A percentile compares a stretch with the other conserved stretches of the same genome.
These are phyloP conservation scores for Ogataea polymorpha DNA, from an alignment of 805 yeast genomes.

Conservation along the genomic window DNA sequence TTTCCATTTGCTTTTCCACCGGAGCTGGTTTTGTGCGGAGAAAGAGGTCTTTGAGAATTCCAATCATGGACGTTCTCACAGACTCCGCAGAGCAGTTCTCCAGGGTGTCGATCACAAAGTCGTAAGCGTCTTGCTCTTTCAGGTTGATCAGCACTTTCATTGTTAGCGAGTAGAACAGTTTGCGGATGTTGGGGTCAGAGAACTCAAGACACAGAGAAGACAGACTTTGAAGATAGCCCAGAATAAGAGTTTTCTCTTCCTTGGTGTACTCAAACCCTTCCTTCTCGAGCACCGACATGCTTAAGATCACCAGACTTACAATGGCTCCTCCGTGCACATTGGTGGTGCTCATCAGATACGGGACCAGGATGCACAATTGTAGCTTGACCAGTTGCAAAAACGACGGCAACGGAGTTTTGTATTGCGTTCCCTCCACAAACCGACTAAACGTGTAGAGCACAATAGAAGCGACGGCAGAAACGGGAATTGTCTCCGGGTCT, in stretches of 20 bases:
- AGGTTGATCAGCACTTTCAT: slow-evolving; percentile 59
- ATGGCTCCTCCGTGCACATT: slow-evolving; percentile 18
- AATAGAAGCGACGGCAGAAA: slow-evolving; percentile 34
- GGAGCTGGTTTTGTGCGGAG: slow-evolving; percentile 31
- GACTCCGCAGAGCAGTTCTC: slow-evolving; percentile 58
- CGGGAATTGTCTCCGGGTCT: slow-evolving; percentile 14
- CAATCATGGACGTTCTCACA: slow-evolving; percentile 57
- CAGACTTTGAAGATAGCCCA: slow-evolving; percentile 26
- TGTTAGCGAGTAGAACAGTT: slow-evolving; percentile 54
- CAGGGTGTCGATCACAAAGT: slow-evolving; percentile 62
- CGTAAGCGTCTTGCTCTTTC: slow-evolving; percentile 55
- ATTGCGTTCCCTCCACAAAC: slow-evolving; percentile 15
- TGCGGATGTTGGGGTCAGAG: slow-evolving; percentile 15
- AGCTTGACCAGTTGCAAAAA: slow-evolving; percentile 37
- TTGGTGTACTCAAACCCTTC: background rate
- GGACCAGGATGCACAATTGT: slow-evolving; percentile 41
- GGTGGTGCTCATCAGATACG: slow-evolving; percentile 30
- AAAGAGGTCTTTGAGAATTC: slow-evolving; percentile 67
- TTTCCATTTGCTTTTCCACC: slow-evolving; percentile 10
- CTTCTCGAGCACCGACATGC: slow-evolving; percentile 18
- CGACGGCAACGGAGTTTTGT: slow-evolving; percentile 6
- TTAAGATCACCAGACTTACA: slow-evolving; percentile 19
- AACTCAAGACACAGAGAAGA: slow-evolving; percentile 20
- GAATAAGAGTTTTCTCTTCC: slow-evolving; percentile 10
- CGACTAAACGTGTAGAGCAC: slow-evolving; percentile 26